These are phyloP conservation scores for Paramecium sexaurelia DNA, from an alignment of 73 alveolate species.

Conservation along the genomic window DNA sequence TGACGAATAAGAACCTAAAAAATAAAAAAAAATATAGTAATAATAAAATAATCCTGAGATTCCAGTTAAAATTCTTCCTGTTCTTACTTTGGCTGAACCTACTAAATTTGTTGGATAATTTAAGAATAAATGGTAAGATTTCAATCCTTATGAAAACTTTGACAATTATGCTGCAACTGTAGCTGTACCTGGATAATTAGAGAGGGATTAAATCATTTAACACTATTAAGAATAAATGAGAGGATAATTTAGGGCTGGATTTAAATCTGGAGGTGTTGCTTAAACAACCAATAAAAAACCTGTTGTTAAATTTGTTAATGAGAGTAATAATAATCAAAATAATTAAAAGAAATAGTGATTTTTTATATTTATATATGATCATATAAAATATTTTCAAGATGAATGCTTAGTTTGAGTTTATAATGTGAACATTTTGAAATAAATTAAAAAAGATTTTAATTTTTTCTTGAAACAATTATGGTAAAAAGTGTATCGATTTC, in stretches of 20 bases:
- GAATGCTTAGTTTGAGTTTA: not conserved
- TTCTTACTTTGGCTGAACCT: conserved; percentile 15
- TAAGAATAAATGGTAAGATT: conserved; percentile 39
- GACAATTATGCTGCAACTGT: conserved; percentile 44
- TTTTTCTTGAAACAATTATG: conserved; percentile 54
- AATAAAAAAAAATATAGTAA: not conserved
- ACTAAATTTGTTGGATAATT: conserved; percentile 8
- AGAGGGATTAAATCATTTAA: conserved; percentile 14
- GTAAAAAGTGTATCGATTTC: not conserved
- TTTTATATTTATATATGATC: not conserved
- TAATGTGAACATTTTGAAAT: conserved; percentile 40
- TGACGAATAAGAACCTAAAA: conserved; percentile 48
- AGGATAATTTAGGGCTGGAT: conserved; percentile 39
- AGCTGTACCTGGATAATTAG: not conserved
- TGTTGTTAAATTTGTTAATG: conserved; percentile 10
- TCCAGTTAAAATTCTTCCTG: not conserved
- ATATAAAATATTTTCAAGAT: not conserved
- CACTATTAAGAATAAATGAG: conserved; percentile 31
- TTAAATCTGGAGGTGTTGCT: conserved; percentile 20
- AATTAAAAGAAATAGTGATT: not conserved
- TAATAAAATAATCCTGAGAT: not conserved
- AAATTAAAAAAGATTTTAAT: conserved; percentile 53
- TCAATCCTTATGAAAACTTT: conserved; percentile 37
- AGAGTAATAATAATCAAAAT: not conserved
- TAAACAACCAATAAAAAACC: not conserved